Evolutionary conservation across 345 rosid species (phyloP).

Genomic region (Brassica incana): DNA sequence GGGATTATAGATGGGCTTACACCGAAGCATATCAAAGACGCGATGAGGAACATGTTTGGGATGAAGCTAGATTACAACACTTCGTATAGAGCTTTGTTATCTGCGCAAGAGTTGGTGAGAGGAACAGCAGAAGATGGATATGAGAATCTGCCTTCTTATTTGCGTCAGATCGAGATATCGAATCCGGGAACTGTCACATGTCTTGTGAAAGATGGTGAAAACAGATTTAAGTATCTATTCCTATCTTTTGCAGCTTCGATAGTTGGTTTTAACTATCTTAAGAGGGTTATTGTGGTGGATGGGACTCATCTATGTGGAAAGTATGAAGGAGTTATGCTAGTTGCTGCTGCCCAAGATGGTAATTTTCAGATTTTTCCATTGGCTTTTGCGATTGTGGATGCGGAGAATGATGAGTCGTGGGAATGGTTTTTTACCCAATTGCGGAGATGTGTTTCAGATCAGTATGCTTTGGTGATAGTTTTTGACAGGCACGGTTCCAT

Average conservation of each 20-base stretch:
- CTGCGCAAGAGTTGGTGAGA: background rate
- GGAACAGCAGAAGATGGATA: background rate
- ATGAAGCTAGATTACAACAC: background rate
- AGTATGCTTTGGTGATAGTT: no score
- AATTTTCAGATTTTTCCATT: background rate
- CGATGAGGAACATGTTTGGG: background rate
- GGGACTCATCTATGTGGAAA: background rate
- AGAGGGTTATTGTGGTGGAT: background rate
- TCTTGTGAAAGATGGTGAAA: background rate
- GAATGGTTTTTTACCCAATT: background rate
- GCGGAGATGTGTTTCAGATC: no score
- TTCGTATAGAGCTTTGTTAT: background rate
- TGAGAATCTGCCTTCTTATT: background rate
- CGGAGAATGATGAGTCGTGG: background rate
- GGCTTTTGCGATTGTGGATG: background rate
- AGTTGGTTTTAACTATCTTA: background rate
- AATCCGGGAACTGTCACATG: background rate
- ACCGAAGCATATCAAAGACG: background rate
- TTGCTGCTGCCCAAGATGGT: background rate
- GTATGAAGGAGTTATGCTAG: background rate
- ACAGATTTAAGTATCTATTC: background rate
- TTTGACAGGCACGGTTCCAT: no score
- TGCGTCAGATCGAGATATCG: background rate
- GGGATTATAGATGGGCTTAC: background rate
- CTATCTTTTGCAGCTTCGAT: background rate